Evolutionary conservation across 352 stramenopile species (phyloP), one percentile per base, ranked within the genome.

Genomic region (Globisporangium rhizosaccharum): DNA sequence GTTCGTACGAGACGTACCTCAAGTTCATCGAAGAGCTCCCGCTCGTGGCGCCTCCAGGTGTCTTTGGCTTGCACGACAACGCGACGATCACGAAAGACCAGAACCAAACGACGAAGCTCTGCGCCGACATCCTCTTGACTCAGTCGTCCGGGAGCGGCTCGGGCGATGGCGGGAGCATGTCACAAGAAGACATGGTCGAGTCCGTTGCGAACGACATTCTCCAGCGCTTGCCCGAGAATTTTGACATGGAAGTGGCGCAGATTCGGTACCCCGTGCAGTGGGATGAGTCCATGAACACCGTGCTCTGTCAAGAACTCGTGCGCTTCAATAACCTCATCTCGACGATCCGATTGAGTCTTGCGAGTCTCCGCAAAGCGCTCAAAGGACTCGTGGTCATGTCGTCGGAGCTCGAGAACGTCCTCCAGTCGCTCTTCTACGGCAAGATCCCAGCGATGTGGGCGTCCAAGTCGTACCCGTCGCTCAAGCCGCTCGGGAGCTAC

Each of bases 361-460:
- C 84, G 56, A 94, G 84, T 28, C 70, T 98, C 8, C 75, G 79
- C 44, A 96, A 96, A 54, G 93, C 93, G 15, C 77, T 98, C 17
- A 96, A 96, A 54, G 94, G 94, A 0, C 71, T 97, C 26, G 90
- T 98, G 8, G 92, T 98, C 49, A 98, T 98, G 94, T 97, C 87
- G 0, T 63, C 83, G 4, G 85, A 96, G 56, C 84, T 98, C 14
- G 94, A 98, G 73, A 94, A 97, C 58, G 81, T 98, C 6, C 91
- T 85, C 1, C 83, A 97, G 56, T 88, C 86, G 60, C 65, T 98
- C 2, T 96, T 96, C 52, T 97, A 95, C 61, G 87, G 93, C 44
- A 96, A 96, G 60, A 96, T 98, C 47, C 94, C 94, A 1, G 70
- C 71, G 15, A 76, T 92, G 61, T 98, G 94, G 93, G 76, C 92